These are phyloP conservation scores for Begonia fuchsioides DNA, from an alignment of 306 rosid genomes.

Conservation along the genomic window DNA sequence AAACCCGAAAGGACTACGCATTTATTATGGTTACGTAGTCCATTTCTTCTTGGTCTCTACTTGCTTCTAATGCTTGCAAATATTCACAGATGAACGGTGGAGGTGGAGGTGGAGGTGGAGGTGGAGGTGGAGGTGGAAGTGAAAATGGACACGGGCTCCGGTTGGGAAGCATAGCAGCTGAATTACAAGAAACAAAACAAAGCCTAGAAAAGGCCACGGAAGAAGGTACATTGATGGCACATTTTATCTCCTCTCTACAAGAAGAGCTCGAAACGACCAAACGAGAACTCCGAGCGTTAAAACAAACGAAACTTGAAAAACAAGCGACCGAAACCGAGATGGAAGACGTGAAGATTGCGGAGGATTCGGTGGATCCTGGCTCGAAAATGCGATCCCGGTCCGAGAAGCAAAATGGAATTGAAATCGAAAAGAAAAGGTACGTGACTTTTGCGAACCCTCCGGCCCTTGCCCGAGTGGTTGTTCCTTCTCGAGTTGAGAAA, in stretches of 20 bases:
- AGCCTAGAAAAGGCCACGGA: constrained; percentile 55
- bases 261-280: constrained; percentile 65
- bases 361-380: constrained; percentile 24
- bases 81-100: constrained; percentile 24
- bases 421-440: constrained; percentile 78
- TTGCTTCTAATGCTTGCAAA: too few species aligned
- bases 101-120: constrained; percentile 24
- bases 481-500: constrained; percentile 35
- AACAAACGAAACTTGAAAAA: constrained; percentile 28
- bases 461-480: constrained; percentile 22
- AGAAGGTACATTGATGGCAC: constrained; percentile 64
- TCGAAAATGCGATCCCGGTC: constrained; percentile 13
- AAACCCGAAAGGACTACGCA: too few species aligned
- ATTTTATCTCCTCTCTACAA: constrained; percentile 47
- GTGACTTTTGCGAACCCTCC: constrained; percentile 81
- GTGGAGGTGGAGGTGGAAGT: too few species aligned
- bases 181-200: constrained; percentile 62
- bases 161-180: constrained; percentile 43
- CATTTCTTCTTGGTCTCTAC: background rate
- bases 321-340: constrained; percentile 25
- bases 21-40: too few species aligned
- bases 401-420: constrained; percentile 19
- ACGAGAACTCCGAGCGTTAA: constrained; percentile 42
- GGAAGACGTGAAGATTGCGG: constrained; percentile 52
- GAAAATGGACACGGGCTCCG: constrained; percentile 20